Evolutionary conservation across 495 filamentous ascomycete species (phyloP).

Genomic region (Cercophora scortea): DNA sequence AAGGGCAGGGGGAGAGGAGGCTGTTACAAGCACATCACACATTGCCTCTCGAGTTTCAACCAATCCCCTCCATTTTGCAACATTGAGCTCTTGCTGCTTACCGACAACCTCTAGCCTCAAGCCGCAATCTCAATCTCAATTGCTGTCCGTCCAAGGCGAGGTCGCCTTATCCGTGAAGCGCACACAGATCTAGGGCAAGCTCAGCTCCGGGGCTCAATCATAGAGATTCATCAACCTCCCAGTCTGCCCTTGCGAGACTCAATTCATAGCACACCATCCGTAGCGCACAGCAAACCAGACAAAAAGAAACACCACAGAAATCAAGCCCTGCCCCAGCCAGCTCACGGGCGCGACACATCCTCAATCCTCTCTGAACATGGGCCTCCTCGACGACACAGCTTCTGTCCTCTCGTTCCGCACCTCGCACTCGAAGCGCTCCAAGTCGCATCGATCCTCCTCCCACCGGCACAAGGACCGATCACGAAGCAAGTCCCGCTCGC

Average conservation of each 20-base stretch:
- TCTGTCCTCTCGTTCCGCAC: conserved; percentile 29
- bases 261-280: too few species aligned
- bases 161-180: background rate
- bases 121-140: background rate
- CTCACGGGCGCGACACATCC: too few species aligned
- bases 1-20: background rate
- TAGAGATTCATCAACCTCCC: too few species aligned
- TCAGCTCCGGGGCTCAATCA: background rate
- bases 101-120: background rate
- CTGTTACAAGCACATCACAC: background rate
- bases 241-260: too few species aligned
- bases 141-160: background rate
- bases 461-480: conserved; percentile 10
- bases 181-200: background rate
- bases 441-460: conserved; percentile 15
- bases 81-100: background rate
- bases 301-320: too few species aligned
- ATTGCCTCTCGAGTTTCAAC: background rate
- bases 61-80: conserved; percentile 7
- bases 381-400: conserved; percentile 34
- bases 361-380: conserved; percentile 19
- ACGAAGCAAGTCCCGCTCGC: conserved; percentile 24
- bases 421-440: conserved; percentile 24
- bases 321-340: too few species aligned
- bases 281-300: too few species aligned